phyloP scores from a whole-genome alignment of 2,329 filamentous ascomycete species.

The Thelonectria blattea region DNA sequence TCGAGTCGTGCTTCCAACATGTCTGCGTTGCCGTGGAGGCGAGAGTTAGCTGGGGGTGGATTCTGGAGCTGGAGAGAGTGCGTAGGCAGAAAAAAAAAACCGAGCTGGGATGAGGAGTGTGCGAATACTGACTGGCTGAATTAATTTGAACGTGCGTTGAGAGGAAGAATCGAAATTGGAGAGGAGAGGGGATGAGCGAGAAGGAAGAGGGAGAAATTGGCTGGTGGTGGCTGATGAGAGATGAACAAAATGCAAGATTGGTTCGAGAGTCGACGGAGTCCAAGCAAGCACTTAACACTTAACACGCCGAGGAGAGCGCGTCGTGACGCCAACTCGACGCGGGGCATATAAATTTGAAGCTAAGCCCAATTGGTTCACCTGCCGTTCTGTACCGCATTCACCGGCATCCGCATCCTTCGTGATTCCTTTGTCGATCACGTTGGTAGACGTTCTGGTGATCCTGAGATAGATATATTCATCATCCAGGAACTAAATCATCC shows the following conservation, averaged over 20 bases:
- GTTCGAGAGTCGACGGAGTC: conserved; percentile 19
- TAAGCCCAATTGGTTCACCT: conserved; percentile 8
- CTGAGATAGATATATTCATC: no score
- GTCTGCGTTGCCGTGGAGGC: conserved; percentile 41
- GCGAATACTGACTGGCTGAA: conserved; percentile 15
- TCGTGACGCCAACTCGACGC: conserved; percentile 43
- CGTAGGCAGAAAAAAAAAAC: conserved; percentile 10
- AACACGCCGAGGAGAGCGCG: conserved; percentile 38
- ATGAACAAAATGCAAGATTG: conserved; percentile 22
- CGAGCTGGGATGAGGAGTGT: background rate
- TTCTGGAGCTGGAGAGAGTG: background rate
- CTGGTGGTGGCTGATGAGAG: background rate
- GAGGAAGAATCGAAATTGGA: background rate
- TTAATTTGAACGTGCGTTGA: background rate
- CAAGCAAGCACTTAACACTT: conserved; percentile 45
- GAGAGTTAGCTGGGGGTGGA: conserved; percentile 23
- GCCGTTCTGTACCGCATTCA: background rate
- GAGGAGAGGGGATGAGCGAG: background rate
- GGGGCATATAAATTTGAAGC: conserved; percentile 26
- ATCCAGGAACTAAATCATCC: background rate
- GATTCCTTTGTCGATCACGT: no score
- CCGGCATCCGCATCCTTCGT: no score
- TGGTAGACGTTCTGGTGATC: no score
- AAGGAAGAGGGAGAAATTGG: background rate
- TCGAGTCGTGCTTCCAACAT: conserved; percentile 98